Conservation (phyloP, 176 grass and related monocot species). For the Oryza rufipogon region DNA sequence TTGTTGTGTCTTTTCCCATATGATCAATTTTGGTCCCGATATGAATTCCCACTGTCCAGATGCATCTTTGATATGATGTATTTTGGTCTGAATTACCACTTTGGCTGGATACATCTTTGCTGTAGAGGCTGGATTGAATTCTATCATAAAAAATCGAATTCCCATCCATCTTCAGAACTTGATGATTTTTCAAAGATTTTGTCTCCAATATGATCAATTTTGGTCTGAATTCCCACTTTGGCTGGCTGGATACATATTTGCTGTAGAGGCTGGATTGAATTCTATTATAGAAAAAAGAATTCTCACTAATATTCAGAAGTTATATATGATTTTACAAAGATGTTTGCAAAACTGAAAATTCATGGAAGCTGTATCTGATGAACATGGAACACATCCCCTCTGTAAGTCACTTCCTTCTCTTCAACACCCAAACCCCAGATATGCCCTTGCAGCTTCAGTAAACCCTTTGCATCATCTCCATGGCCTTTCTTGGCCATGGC, state of each 20-base stretch:
- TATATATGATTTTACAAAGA: conserved; percentile 22
- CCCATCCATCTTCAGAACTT: too few species aligned
- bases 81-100: too few species aligned
- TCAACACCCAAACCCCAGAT: conserved; percentile 64
- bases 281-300: not conserved
- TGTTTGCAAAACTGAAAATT: conserved; percentile 18
- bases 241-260: too few species aligned
- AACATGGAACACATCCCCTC: conserved; percentile 66
- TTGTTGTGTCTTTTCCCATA: conserved; percentile 4
- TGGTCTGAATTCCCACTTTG: too few species aligned
- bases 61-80: not conserved
- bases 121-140: too few species aligned
- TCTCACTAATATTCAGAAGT: not conserved
- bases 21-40: conserved; percentile 3
- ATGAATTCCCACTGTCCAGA: not conserved
- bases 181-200: too few species aligned
- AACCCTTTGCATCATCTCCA: conserved; percentile 9
- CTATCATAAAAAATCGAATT: too few species aligned
- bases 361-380: conserved; percentile 55
- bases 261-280: not conserved
- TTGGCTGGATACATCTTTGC: not conserved
- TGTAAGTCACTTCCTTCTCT: conserved; percentile 63
- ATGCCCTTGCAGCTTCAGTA: conserved; percentile 75
- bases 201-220: too few species aligned
- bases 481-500: conserved; percentile 27